Evolutionary conservation across 2,329 filamentous ascomycete species (phyloP).

Genomic region (Claviceps maximensis): DNA sequence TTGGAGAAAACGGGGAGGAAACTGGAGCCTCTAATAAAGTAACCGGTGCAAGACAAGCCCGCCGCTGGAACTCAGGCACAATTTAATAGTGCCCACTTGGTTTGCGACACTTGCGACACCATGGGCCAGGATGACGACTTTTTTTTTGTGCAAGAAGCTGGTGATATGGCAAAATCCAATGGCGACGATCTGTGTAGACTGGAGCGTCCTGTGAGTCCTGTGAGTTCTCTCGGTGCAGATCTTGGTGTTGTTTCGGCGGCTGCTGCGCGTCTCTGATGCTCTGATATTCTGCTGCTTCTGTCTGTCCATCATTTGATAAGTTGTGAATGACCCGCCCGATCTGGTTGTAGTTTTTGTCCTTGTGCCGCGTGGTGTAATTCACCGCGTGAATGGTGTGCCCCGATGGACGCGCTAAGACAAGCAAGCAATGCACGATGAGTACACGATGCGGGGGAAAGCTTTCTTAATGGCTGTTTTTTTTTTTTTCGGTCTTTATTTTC

Average conservation of each 20-base stretch:
- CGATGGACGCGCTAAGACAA: slow-evolving; percentile 1
- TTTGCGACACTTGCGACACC: background rate
- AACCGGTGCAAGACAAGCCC: background rate
- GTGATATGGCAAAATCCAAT: slow-evolving; percentile 3
- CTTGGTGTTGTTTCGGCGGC: background rate
- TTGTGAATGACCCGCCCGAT: background rate
- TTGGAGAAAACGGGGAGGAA: too few species aligned
- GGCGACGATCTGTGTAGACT: slow-evolving; percentile 1
- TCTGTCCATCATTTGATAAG: background rate
- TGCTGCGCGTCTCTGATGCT: background rate
- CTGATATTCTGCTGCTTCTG: background rate
- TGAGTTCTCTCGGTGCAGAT: background rate
- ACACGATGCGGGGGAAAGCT: slow-evolving; percentile 4
- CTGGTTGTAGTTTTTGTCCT: background rate
- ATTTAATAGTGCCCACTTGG: background rate
- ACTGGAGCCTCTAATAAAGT: background rate
- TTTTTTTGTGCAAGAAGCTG: background rate
- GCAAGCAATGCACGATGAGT: slow-evolving; percentile 1
- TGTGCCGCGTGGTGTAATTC: background rate
- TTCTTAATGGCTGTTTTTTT: background rate
- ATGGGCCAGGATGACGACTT: background rate
- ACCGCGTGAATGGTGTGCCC: background rate
- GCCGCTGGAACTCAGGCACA: background rate
- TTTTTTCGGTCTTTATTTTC: background rate
- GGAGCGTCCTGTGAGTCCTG: background rate